These are phyloP conservation scores for Hericium erinaceus DNA, from an alignment of 768 basidiomycete species.

Conservation along the genomic window DNA sequence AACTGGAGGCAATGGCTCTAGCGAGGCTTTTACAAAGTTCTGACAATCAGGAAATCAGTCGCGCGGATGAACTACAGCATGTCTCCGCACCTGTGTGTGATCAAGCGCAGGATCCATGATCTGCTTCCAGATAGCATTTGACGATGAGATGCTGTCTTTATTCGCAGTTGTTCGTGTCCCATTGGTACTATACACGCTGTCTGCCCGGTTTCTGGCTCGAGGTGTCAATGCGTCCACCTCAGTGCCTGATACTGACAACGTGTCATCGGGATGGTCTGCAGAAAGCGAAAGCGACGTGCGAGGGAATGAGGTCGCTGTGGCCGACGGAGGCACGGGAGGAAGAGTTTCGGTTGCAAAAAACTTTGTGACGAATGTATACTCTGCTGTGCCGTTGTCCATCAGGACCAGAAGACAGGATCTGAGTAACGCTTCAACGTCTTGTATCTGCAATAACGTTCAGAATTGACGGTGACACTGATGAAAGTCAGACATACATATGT, in stretches of 20 bases:
- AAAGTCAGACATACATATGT: conserved; percentile 48
- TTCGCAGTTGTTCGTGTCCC: conserved; percentile 17
- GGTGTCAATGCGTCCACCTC: conserved; percentile 35
- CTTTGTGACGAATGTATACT: conserved; percentile 77
- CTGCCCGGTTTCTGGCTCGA: conserved; percentile 15
- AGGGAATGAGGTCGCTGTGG: no score
- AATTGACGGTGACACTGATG: no score
- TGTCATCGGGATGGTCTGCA: conserved; percentile 27
- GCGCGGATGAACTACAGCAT: background rate
- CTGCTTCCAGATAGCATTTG: conserved; percentile 79
- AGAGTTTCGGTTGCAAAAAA: conserved; percentile 53
- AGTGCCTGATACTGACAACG: conserved; percentile 29
- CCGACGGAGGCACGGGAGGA: background rate
- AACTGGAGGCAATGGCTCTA: conserved; percentile 69
- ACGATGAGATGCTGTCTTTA: conserved; percentile 51
- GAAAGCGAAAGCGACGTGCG: conserved; percentile 13
- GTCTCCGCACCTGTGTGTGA: conserved; percentile 60
- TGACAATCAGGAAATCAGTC: conserved; percentile 19
- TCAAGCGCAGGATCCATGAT: conserved; percentile 87
- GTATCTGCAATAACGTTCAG: conserved; percentile 42
- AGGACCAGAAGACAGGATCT: conserved; percentile 84
- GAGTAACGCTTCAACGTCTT: conserved; percentile 73
- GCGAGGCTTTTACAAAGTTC: conserved; percentile 57
- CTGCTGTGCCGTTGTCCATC: conserved; percentile 90
- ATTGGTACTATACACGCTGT: conserved; percentile 27